phyloP scores from a whole-genome alignment of 768 basidiomycete species.

The Pleurotus salmoneostramineus region DNA sequence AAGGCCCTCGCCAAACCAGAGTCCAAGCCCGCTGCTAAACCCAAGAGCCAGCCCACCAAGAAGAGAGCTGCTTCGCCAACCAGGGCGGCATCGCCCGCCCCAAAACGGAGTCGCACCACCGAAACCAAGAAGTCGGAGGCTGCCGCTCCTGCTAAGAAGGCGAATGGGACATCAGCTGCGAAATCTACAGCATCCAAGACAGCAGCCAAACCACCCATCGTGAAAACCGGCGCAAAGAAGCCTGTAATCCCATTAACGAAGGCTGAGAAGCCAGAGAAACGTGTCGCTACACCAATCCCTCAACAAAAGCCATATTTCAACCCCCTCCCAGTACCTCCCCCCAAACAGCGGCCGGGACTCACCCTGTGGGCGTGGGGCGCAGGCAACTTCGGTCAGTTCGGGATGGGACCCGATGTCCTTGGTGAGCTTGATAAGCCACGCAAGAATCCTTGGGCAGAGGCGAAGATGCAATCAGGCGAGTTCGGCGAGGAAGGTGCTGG shows the following conservation, averaged over 20 bases:
- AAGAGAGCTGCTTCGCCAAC: slow-evolving; percentile 54
- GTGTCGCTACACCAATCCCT: slow-evolving; percentile 25
- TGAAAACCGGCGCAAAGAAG: slow-evolving; percentile 9
- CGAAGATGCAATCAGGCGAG: slow-evolving; percentile 64
- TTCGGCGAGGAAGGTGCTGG: slow-evolving; percentile 75
- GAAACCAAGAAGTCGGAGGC: slow-evolving; percentile 37
- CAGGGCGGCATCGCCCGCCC: slow-evolving; percentile 35
- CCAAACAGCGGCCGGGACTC: slow-evolving; percentile 57
- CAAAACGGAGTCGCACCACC: slow-evolving; percentile 44
- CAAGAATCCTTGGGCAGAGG: slow-evolving; percentile 72
- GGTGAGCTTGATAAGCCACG: slow-evolving; percentile 75
- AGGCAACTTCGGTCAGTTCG: slow-evolving; percentile 95
- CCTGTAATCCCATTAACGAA: slow-evolving; percentile 19
- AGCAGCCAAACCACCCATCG: slow-evolving; percentile 13
- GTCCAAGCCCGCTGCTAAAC: slow-evolving; percentile 23
- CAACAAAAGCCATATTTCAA: slow-evolving; percentile 61
- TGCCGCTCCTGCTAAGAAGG: slow-evolving; percentile 27
- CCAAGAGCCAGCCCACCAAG: slow-evolving; percentile 29
- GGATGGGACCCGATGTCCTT: slow-evolving; percentile 74
- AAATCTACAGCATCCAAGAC: slow-evolving; percentile 10
- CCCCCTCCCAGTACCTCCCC: slow-evolving; percentile 55
- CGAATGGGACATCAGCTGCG: slow-evolving; percentile 10
- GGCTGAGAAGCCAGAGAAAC: slow-evolving; percentile 24
- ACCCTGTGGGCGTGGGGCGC: slow-evolving; percentile 87
- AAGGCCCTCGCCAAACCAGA: slow-evolving; percentile 27